Percentiles rank a stretch among this genome's conserved stretches.
These are phyloP conservation scores for Eimeria maxima DNA, from an alignment of 169 alveolate species.

Conservation along the genomic window DNA sequence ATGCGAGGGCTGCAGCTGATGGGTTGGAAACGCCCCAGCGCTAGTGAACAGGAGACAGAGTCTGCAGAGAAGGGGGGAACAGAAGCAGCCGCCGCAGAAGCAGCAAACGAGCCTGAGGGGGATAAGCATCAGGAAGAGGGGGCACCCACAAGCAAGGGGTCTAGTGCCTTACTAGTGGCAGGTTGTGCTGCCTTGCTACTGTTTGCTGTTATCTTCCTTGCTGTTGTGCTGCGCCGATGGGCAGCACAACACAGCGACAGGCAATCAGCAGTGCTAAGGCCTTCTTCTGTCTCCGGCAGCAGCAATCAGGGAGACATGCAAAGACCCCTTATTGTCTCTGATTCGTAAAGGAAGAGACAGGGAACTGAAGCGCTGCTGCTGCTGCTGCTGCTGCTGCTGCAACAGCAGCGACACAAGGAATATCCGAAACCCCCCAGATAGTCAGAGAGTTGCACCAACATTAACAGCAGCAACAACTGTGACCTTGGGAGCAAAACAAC, in stretches of 20 bases:
- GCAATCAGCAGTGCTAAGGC: neutral
- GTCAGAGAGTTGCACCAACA: too few relatives aligned
- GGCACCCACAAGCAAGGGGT: neutral
- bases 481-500: too few relatives aligned
- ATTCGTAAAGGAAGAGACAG: too few relatives aligned
- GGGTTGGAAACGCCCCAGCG: too few relatives aligned
- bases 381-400: too few relatives aligned
- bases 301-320: constrained; percentile 25
- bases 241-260: neutral
- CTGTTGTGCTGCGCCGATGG: neutral
- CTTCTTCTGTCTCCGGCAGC: neutral
- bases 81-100: neutral
- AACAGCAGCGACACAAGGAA: too few relatives aligned
- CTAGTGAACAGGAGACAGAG: neutral
- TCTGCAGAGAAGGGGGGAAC: neutral
- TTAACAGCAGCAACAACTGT: too few relatives aligned
- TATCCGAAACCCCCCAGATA: too few relatives aligned
- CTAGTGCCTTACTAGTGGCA: neutral
- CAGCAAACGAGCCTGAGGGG: too few relatives aligned
- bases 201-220: neutral
- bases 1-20: neutral
- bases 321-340: constrained; percentile 23
- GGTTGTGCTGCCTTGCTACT: constrained; percentile 17
- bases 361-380: too few relatives aligned
- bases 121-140: neutral